A percentile compares a stretch with the other conserved stretches of the same genome.
phyloP scores from a whole-genome alignment of 2,329 filamentous ascomycete genomes.

The Emergomyces pasteurianus region DNA sequence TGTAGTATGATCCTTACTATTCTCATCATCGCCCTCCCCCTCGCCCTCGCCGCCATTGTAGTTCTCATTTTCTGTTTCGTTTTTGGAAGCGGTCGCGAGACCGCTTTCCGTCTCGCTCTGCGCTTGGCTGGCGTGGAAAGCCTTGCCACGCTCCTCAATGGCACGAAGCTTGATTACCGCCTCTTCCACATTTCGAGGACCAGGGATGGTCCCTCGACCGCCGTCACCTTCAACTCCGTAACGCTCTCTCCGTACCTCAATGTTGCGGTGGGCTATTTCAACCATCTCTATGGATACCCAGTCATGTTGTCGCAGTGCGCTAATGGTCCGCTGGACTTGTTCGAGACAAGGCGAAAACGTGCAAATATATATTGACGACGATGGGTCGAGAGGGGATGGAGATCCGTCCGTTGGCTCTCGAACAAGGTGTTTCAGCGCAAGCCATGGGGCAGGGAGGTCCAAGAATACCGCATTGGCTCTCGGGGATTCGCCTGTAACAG shows the following conservation, averaged over 20 bases:
- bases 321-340: slow-evolving; percentile 79
- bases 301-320: slow-evolving; percentile 63
- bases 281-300: slow-evolving; percentile 94
- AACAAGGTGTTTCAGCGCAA: slow-evolving; percentile 36
- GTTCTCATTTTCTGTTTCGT: slow-evolving; percentile 17
- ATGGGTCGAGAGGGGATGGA: slow-evolving; percentile 53
- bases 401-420: slow-evolving; percentile 22
- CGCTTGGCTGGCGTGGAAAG: slow-evolving; percentile 43
- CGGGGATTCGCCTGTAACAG: slow-evolving; percentile 27
- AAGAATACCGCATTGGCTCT: slow-evolving; percentile 38
- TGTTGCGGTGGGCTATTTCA: slow-evolving; percentile 65
- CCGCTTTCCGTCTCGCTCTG: slow-evolving; percentile 14
- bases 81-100: slow-evolving; percentile 10
- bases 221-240: slow-evolving; percentile 61
- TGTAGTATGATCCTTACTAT: neutral
- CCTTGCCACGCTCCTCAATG: slow-evolving; percentile 57
- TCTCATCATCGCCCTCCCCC: neutral
- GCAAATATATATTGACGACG: slow-evolving; percentile 66
- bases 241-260: slow-evolving; percentile 73
- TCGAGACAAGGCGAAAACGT: slow-evolving; percentile 97
- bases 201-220: slow-evolving; percentile 53
- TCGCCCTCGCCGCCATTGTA: slow-evolving; percentile 16
- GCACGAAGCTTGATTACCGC: slow-evolving; percentile 60
- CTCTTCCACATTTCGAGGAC: slow-evolving; percentile 62
- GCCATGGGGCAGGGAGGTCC: slow-evolving; percentile 40